Evolutionary conservation across 257 asterid species (phyloP), one percentile per base, ranked within the genome.

Genomic region (Ophiorrhiza pumila): DNA sequence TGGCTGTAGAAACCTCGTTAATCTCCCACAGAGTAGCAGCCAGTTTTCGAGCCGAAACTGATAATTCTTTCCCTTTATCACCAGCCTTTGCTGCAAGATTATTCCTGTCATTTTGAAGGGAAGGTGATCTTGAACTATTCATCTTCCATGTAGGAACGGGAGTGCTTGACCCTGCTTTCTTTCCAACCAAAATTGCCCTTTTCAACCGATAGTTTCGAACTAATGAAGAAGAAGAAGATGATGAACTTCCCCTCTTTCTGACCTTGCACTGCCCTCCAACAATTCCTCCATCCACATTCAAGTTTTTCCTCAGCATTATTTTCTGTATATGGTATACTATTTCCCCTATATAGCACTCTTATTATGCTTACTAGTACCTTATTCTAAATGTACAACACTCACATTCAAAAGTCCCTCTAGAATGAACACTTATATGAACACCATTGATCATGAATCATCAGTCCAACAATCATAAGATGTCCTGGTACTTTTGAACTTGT

Each of bases 11-110:
- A 84, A 89, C 76, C 14, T 83, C 91, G 82, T 93, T 84, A 63
- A 86, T 85, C 85, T 88, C 98, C 98, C 98, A 93, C 61, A 89
- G 79, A 77, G 91, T 84, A 68, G 97, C 96, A 55, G 89, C 96
- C 78, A 93, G 70, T 85, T 87, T 89, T 23, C 97, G 78, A 49
- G 97, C 98, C 15, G 97, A 93, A 14, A 93, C 87, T 31, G 92
- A 82, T 41, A 81, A 70, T 35, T 82, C 91, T 63, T 78, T 83
- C 49, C 72, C 86, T 81, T 67, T 75, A 34, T 81, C 97, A 45
- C 80, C 83, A 77, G 81, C 77, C 68, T 77, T 78, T 6, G 70
- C 79, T 22, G 85, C 83, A 65, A 80, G 39, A 74, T 79, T 46
- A 87, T 75, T 84, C 74, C 63, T 77, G 50, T 84, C 96, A 77